Conservation (phyloP, 345 rosid species). For the Cardamine resedifolia region DNA sequence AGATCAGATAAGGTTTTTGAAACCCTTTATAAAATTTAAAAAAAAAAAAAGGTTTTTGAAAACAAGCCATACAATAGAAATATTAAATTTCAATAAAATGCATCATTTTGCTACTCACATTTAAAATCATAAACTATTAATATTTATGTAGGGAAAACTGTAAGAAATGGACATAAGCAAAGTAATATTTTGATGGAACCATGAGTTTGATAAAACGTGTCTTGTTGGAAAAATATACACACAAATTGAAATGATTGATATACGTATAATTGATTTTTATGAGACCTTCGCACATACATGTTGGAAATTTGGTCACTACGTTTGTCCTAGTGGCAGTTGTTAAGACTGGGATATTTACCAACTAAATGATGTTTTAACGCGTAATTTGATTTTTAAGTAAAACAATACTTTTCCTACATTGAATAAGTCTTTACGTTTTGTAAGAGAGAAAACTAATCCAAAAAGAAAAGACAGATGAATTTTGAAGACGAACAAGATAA, state of each 20-base stretch:
- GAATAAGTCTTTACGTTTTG: constrained; percentile 1
- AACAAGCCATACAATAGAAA: too few relatives aligned
- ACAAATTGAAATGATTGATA: neutral
- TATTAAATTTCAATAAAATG: neutral
- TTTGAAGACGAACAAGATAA: neutral
- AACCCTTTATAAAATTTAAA: too few relatives aligned
- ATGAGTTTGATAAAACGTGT: neutral
- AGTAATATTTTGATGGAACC: neutral
- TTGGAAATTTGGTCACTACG: neutral
- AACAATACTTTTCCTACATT: neutral
- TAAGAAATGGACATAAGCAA: neutral
- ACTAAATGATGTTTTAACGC: neutral
- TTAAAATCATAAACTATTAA: neutral
- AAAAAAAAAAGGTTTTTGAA: neutral
- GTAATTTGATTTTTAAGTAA: neutral
- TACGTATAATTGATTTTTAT: too few relatives aligned
- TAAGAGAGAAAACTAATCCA: neutral
- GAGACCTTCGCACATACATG: neutral
- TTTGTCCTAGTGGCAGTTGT: neutral
- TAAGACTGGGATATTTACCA: neutral
- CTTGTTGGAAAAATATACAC: neutral
- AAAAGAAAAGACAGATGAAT: neutral
- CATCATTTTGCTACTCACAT: constrained; percentile 1
- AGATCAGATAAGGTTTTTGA: neutral
- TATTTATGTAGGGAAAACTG: neutral